These are phyloP conservation scores for Rhynchosporium secalis DNA, from an alignment of 2,329 filamentous ascomycete species.

Conservation along the genomic window DNA sequence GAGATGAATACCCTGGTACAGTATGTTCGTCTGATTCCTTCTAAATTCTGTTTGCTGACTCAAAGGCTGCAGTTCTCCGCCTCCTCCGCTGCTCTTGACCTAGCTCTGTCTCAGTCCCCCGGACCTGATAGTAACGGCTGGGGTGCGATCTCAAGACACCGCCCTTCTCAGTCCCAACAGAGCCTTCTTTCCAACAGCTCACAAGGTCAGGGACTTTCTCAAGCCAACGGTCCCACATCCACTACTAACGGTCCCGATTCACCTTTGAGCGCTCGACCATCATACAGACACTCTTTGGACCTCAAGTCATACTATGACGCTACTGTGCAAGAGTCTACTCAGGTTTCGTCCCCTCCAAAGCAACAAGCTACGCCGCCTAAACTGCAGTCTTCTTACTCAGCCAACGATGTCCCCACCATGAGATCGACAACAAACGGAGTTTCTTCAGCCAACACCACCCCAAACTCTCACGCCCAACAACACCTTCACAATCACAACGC, in stretches of 20 bases:
- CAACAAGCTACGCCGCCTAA: slow-evolving; percentile 68
- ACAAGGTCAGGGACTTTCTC: slow-evolving; percentile 33
- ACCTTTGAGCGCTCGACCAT: slow-evolving; percentile 50
- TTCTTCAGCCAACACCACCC: slow-evolving; percentile 32
- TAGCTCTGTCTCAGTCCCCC: slow-evolving; percentile 69
- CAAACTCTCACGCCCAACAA: slow-evolving; percentile 61
- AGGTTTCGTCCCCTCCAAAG: slow-evolving; percentile 46
- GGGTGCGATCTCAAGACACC: slow-evolving; percentile 39
- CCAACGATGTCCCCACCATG: slow-evolving; percentile 83
- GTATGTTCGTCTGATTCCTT: slow-evolving; percentile 30
- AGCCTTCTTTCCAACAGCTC: slow-evolving; percentile 41
- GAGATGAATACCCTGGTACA: slow-evolving; percentile 45
- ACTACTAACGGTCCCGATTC: slow-evolving; percentile 41
- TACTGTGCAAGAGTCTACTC: slow-evolving; percentile 35
- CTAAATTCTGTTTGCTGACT: slow-evolving; percentile 40
- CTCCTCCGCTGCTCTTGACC: slow-evolving; percentile 77
- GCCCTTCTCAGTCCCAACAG: slow-evolving; percentile 47
- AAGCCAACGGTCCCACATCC: slow-evolving; percentile 37
- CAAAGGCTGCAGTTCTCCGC: slow-evolving; percentile 66
- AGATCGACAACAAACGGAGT: slow-evolving; percentile 53
- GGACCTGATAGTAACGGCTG: slow-evolving; percentile 53
- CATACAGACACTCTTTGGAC: slow-evolving; percentile 60
- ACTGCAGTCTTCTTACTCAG: slow-evolving; percentile 85
- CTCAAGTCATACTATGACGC: slow-evolving; percentile 45
- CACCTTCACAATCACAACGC: slow-evolving; percentile 73